Evolutionary conservation across 805 yeast genomes (phyloP), one percentile per base, ranked within the genome.

Genomic region (Lachancea sp.): DNA sequence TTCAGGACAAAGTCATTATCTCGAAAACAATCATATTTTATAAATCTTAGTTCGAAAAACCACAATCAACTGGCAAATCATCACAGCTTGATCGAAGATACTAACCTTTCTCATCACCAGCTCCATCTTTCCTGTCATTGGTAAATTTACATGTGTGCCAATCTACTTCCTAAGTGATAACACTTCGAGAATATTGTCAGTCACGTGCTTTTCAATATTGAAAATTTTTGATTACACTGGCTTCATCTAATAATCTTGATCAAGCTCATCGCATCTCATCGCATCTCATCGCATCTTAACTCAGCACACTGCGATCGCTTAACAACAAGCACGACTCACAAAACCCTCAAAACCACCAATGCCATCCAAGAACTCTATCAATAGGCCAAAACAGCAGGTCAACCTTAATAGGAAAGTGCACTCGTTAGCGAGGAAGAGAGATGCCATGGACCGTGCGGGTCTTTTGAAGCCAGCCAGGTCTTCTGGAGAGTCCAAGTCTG

Each of bases 291-390:
- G 10, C 35, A 27, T 42, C 35, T 15, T 20, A 40, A n/a, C n/a
- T n/a, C n/a, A n/a, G n/a, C n/a, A n/a, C n/a, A n/a, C n/a, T n/a
- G n/a, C n/a, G n/a, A n/a, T n/a, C n/a, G n/a, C n/a, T n/a, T n/a
- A n/a, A n/a, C n/a, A n/a, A n/a, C n/a, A n/a, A n/a, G n/a, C n/a
- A n/a, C n/a, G n/a, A n/a, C n/a, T n/a, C n/a, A 9, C n/a, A 30
- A 41, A 32, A 29, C 15, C 19, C 9, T 19, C 17, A 8, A 10
- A 4, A 6, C 19, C 19, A 32, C 17, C 4, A 19, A 86, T 86
- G 95, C 93, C 95, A 29, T 81, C 89, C 15, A 83, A 76, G 67
- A 87, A 85, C 71, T 78, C 88, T 36, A 73, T 87, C 53, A 89
- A 88, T 66, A 85, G 81, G 65, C 95, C 93, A 39, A 82, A 81